phyloP scores from a whole-genome alignment of 2,329 filamentous ascomycete genomes.

The Penicillium sp. region DNA sequence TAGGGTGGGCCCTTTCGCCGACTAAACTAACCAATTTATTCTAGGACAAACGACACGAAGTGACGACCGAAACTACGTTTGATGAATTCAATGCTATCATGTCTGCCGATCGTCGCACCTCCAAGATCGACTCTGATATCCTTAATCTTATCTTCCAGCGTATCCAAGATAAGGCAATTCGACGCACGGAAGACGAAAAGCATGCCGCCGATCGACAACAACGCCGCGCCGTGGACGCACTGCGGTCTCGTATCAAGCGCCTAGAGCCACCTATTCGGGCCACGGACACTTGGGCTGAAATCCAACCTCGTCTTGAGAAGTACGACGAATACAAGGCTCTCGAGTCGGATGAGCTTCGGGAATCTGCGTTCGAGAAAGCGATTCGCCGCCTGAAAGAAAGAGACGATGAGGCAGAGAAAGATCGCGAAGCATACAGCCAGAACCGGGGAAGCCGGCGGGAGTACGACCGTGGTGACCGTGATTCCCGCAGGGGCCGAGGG shows the following conservation, averaged over 20 bases:
- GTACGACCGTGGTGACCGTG: slow-evolving; percentile 55
- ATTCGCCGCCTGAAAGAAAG: slow-evolving; percentile 88
- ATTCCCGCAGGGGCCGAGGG: slow-evolving; percentile 51
- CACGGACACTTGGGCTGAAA: slow-evolving; percentile 83
- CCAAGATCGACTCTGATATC: slow-evolving; percentile 78
- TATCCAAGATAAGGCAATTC: slow-evolving; percentile 80
- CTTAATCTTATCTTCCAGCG: slow-evolving; percentile 81
- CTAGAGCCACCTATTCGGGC: slow-evolving; percentile 77
- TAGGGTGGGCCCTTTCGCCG: background rate
- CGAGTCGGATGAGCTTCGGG: slow-evolving; percentile 76
- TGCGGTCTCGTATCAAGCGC: slow-evolving; percentile 84
- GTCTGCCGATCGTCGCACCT: slow-evolving; percentile 81
- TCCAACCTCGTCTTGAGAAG: slow-evolving; percentile 75
- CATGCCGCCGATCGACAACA: slow-evolving; percentile 79
- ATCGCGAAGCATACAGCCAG: slow-evolving; percentile 51
- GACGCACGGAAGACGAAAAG: slow-evolving; percentile 80
- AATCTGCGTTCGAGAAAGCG: slow-evolving; percentile 85
- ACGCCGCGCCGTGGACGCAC: slow-evolving; percentile 76
- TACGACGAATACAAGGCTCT: slow-evolving; percentile 82
- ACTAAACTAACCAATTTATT: slow-evolving; percentile 37
- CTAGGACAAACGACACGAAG: slow-evolving; percentile 87
- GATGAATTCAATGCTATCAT: slow-evolving; percentile 84
- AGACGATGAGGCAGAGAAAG: slow-evolving; percentile 73
- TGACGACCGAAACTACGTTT: slow-evolving; percentile 80
- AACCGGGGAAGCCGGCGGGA: slow-evolving; percentile 53